A percentile compares a stretch with the other conserved stretches of the same genome.
Conservation (phyloP, 1,139 yeast species). For the Debaryomyces sp. region DNA sequence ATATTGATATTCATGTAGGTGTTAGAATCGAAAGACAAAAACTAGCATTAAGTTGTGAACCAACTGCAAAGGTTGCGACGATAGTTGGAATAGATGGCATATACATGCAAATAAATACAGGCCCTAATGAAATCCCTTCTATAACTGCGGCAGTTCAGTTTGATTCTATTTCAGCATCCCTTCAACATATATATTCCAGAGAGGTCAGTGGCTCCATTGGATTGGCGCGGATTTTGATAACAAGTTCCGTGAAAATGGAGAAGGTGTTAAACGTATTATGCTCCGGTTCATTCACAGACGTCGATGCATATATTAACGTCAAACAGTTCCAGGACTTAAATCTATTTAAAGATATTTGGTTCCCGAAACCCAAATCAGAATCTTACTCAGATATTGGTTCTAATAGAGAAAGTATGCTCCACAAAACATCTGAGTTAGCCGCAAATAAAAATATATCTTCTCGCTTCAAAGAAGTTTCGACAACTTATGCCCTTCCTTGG, state of each 20-base stretch:
- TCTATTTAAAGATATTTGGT: slow-evolving; percentile 85
- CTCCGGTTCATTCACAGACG: slow-evolving; percentile 57
- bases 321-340: slow-evolving; percentile 88
- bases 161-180: slow-evolving; percentile 61
- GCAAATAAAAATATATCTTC: slow-evolving; percentile 48
- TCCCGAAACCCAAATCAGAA: slow-evolving; percentile 37
- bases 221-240: slow-evolving; percentile 53
- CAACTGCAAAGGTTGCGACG: slow-evolving; percentile 90
- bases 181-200: slow-evolving; percentile 89
- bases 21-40: slow-evolving; percentile 72
- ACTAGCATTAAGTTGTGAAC: slow-evolving; percentile 83
- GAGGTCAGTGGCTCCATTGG: slow-evolving; percentile 79
- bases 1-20: slow-evolving; percentile 66
- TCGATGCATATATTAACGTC: slow-evolving; percentile 67
- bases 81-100: slow-evolving; percentile 72
- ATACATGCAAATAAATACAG: slow-evolving; percentile 58
- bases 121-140: slow-evolving; percentile 42
- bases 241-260: slow-evolving; percentile 40
- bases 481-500: slow-evolving; percentile 77
- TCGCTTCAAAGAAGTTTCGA: slow-evolving; percentile 61
- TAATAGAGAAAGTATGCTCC: neutral
- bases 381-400: neutral
- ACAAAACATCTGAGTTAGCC: slow-evolving; percentile 24
- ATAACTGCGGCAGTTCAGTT: slow-evolving; percentile 47
- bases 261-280: slow-evolving; percentile 45